Conservation (phyloP, 495 filamentous ascomycete species). For the Rusavskia elegans region DNA sequence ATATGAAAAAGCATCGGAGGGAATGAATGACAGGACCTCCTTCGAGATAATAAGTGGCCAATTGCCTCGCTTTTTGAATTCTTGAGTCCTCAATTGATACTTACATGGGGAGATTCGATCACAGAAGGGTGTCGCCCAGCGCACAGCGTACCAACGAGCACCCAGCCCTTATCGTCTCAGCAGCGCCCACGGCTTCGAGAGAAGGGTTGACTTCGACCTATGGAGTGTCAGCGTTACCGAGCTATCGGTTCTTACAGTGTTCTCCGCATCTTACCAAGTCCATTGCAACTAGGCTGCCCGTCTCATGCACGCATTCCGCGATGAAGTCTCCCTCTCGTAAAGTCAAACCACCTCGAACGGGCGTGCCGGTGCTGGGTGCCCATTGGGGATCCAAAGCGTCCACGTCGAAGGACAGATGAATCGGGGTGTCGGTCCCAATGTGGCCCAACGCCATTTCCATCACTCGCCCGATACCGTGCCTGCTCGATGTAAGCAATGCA, state of each 20-base stretch:
- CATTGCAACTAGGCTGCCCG: constrained; percentile 77
- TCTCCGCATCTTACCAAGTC: constrained; percentile 46
- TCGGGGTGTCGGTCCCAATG: constrained; percentile 84
- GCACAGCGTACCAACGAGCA: constrained; percentile 85
- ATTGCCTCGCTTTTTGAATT: not conserved
- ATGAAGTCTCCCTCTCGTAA: constrained; percentile 96
- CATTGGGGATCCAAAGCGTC: constrained; percentile 92
- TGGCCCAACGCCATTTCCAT: constrained; percentile 96
- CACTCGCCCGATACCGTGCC: constrained; percentile 83
- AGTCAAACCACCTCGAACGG: constrained; percentile 88
- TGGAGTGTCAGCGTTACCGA: not conserved
- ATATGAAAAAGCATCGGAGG: too few species aligned
- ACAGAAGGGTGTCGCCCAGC: constrained; percentile 78
- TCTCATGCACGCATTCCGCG: constrained; percentile 89
- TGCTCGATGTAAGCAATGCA: constrained; percentile 14
- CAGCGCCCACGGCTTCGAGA: constrained; percentile 57
- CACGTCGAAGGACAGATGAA: constrained; percentile 94
- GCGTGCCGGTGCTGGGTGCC: constrained; percentile 92
- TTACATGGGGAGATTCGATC: constrained; percentile 2
- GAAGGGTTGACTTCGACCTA: constrained; percentile 85
- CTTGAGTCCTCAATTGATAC: not conserved
- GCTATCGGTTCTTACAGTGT: too few species aligned
- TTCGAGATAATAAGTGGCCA: not conserved
- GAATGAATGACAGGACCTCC: too few species aligned
- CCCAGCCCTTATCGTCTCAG: constrained; percentile 78